Conservation (phyloP, 2,329 filamentous ascomycete genomes). For the Sordariomycetes sp. region DNA sequence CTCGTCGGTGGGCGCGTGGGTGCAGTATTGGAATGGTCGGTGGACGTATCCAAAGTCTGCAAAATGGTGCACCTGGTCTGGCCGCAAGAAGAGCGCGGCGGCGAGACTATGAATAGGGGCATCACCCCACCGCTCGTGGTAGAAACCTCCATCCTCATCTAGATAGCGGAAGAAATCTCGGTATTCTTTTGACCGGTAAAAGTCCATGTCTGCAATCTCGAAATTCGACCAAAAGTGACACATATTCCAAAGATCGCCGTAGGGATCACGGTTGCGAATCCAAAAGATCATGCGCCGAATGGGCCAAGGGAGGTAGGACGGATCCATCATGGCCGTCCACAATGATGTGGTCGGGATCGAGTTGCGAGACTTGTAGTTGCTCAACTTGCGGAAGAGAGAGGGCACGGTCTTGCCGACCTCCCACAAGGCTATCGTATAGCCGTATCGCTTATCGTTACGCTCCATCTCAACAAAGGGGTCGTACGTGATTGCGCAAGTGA, state of each 20-base stretch:
- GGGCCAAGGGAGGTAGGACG: constrained; percentile 38
- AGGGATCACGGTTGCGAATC: constrained; percentile 22
- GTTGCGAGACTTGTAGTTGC: constrained; percentile 29
- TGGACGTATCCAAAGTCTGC: constrained; percentile 33
- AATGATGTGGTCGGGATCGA: constrained; percentile 22
- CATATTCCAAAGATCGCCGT: constrained; percentile 31
- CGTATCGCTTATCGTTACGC: constrained; percentile 31
- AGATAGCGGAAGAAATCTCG: constrained; percentile 30
- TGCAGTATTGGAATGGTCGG: constrained; percentile 19
- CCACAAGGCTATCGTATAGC: constrained; percentile 33
- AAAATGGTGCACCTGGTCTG: constrained; percentile 31
- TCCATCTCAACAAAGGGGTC: constrained; percentile 37
- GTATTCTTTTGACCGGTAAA: constrained; percentile 29
- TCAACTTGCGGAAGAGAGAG: constrained; percentile 27
- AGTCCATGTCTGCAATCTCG: constrained; percentile 35
- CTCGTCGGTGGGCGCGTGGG: constrained; percentile 7
- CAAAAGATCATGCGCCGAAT: constrained; percentile 26
- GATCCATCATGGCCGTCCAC: constrained; percentile 41
- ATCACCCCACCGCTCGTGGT: constrained; percentile 34
- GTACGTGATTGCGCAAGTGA: constrained; percentile 35
- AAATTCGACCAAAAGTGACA: constrained; percentile 41
- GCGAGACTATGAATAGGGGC: constrained; percentile 33
- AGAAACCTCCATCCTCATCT: constrained; percentile 31
- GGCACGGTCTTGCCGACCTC: constrained; percentile 32
- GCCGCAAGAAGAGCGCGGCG: constrained; percentile 28